A percentile compares a stretch with the other conserved stretches of the same genome.
Conservation (phyloP, 768 basidiomycete species). For the Exsudoporus frostii region DNA sequence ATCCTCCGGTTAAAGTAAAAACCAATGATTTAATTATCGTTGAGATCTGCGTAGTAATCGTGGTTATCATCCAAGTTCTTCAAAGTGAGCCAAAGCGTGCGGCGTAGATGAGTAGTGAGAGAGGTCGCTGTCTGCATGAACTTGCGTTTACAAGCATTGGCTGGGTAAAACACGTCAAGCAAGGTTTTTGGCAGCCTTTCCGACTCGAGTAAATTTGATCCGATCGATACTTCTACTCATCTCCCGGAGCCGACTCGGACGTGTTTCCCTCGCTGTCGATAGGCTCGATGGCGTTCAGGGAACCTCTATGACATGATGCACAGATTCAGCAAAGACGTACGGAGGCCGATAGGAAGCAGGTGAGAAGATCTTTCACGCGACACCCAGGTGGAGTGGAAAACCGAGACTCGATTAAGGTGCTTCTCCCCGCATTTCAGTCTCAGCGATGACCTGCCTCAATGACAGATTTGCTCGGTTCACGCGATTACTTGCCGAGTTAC, state of each 20-base stretch:
- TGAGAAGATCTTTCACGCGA: neutral
- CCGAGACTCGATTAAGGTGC: neutral
- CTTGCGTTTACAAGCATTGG: too few relatives aligned
- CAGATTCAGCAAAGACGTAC: neutral
- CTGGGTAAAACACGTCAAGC: too few relatives aligned
- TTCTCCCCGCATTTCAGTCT: neutral
- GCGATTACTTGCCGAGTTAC: neutral
- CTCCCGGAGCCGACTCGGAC: neutral
- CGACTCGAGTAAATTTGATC: too few relatives aligned
- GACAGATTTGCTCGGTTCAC: neutral
- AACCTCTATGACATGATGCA: neutral
- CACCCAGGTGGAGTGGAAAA: slow-evolving; percentile 1
- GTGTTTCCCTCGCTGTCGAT: neutral
- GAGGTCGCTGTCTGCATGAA: too few relatives aligned
- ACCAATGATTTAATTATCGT: too few relatives aligned
- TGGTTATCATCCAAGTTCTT: too few relatives aligned
- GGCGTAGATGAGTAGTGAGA: too few relatives aligned
- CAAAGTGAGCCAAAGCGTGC: too few relatives aligned
- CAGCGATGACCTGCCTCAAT: neutral
- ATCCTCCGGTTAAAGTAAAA: too few relatives aligned
- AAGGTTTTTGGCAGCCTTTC: too few relatives aligned
- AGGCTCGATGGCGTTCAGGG: neutral
- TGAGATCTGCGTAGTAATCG: too few relatives aligned
- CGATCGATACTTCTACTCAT: too few relatives aligned
- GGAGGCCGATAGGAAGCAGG: neutral